A percentile compares a stretch with the other conserved stretches of the same genome.
These are phyloP conservation scores for Helminthosporium solani DNA, from an alignment of 2,329 filamentous ascomycete species.

Conservation along the genomic window DNA sequence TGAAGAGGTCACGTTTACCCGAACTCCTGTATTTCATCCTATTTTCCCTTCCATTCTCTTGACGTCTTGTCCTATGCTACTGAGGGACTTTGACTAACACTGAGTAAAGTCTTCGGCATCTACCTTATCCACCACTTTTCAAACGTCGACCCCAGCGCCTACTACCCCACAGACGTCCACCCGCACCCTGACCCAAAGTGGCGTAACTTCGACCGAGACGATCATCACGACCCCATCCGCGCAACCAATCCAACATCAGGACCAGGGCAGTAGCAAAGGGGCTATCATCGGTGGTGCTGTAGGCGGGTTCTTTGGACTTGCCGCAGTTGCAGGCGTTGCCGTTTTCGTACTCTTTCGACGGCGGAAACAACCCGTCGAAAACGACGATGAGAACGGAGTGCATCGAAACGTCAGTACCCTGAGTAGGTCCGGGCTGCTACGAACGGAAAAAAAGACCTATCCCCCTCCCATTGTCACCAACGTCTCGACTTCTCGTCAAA, in stretches of 20 bases:
- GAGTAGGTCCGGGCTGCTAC: conserved; percentile 50
- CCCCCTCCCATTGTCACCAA: conserved; percentile 31
- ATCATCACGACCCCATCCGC: conserved; percentile 42
- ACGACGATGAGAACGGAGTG: conserved; percentile 27
- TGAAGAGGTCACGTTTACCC: conserved; percentile 17
- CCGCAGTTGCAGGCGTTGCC: conserved; percentile 38
- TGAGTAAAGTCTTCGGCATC: conserved; percentile 7
- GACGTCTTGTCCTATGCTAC: too few relatives aligned
- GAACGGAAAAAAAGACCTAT: conserved; percentile 26
- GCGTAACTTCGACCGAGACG: conserved; percentile 46
- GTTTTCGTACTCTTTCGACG: conserved; percentile 46
- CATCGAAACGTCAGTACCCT: conserved; percentile 50
- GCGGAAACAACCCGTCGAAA: conserved; percentile 22
- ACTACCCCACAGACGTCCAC: conserved; percentile 22
- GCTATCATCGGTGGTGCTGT: conserved; percentile 51
- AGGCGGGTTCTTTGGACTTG: conserved; percentile 43
- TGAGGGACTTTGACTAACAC: background rate
- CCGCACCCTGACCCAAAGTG: conserved; percentile 47
- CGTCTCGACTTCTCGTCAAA: conserved; percentile 22
- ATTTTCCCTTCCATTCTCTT: conserved; percentile 3
- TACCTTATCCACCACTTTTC: conserved; percentile 17
- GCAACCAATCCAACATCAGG: conserved; percentile 10
- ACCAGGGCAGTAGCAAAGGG: conserved; percentile 36
- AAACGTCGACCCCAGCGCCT: conserved; percentile 13
- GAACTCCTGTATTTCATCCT: conserved; percentile 20